Percentiles rank a stretch among this genome's conserved stretches.
These are phyloP conservation scores for Candida broadrunensis DNA, from an alignment of 805 yeast species.

Conservation along the genomic window DNA sequence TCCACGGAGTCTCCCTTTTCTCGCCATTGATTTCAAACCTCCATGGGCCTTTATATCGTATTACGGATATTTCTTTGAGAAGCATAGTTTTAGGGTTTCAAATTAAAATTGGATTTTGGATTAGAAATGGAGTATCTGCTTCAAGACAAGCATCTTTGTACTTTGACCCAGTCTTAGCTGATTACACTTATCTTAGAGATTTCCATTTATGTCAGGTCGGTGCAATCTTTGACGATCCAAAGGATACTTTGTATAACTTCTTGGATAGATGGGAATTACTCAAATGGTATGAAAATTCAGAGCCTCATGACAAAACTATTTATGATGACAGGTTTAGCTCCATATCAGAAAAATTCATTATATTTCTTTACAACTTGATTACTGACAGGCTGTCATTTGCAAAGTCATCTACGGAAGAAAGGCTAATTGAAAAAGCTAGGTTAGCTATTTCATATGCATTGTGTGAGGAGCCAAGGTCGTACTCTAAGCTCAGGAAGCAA, in stretches of 20 bases:
- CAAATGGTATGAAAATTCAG: slow-evolving; percentile 44
- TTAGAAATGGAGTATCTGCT: slow-evolving; percentile 63
- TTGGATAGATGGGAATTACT: slow-evolving; percentile 58
- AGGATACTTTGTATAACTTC: slow-evolving; percentile 30
- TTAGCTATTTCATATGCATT: slow-evolving; percentile 48
- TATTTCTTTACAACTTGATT: slow-evolving; percentile 44
- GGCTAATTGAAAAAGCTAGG: slow-evolving; percentile 25
- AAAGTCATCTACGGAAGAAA: slow-evolving; percentile 20
- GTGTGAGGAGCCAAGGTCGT: slow-evolving; percentile 51
- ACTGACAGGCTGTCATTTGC: slow-evolving; percentile 32
- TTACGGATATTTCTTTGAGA: slow-evolving; percentile 58
- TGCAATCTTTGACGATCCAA: slow-evolving; percentile 36
- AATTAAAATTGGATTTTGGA: slow-evolving; percentile 65
- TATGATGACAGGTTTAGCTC: slow-evolving; percentile 49
- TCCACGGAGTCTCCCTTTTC: slow-evolving; percentile 23
- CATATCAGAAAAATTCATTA: slow-evolving; percentile 41
- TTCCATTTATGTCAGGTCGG: slow-evolving; percentile 46
- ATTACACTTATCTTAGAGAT: slow-evolving; percentile 41
- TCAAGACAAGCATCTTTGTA: slow-evolving; percentile 51
- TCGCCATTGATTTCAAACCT: slow-evolving; percentile 8
- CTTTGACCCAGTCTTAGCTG: slow-evolving; percentile 38
- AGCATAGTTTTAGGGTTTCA: slow-evolving; percentile 62
- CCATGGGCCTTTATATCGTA: slow-evolving; percentile 36
- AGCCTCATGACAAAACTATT: slow-evolving; percentile 28
- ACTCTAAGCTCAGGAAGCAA: slow-evolving; percentile 41